Percentiles rank a stretch among this genome's conserved stretches.
Conservation (phyloP, 495 filamentous ascomycete genomes). For the Staphylotrichum longicolle region DNA sequence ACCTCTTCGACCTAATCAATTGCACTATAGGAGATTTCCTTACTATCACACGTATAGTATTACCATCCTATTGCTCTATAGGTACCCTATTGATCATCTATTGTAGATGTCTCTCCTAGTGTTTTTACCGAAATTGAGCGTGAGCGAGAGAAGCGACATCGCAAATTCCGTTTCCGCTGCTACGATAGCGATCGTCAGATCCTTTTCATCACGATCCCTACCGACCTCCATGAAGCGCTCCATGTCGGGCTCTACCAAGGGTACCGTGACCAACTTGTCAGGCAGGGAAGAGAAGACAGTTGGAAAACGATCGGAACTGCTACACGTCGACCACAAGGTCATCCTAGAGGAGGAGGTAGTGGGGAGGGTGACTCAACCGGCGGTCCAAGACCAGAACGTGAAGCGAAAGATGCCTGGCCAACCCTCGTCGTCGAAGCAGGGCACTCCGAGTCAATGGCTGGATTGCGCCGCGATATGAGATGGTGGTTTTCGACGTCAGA, state of each 20-base stretch:
- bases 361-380: slow-evolving; percentile 29
- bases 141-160: slow-evolving; percentile 20
- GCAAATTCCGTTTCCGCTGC: slow-evolving; percentile 28
- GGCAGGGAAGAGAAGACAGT: background rate
- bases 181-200: slow-evolving; percentile 19
- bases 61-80: background rate
- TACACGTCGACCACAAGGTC: slow-evolving; percentile 20
- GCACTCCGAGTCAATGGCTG: slow-evolving; percentile 26
- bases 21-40: background rate
- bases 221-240: slow-evolving; percentile 24
- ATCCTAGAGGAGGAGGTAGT: slow-evolving; percentile 21
- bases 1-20: slow-evolving; percentile 4
- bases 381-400: slow-evolving; percentile 26
- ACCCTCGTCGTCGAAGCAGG: slow-evolving; percentile 38
- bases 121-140: slow-evolving; percentile 20
- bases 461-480: slow-evolving; percentile 28
- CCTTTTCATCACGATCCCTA: slow-evolving; percentile 26
- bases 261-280: slow-evolving; percentile 17
- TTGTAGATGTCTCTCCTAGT: slow-evolving; percentile 16
- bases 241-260: slow-evolving; percentile 14
- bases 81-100: background rate
- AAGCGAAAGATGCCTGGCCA: slow-evolving; percentile 27
- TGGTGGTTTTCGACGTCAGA: slow-evolving; percentile 38
- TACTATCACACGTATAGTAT: slow-evolving; percentile 2
- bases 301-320: slow-evolving; percentile 17